Evolutionary conservation across 2,329 filamentous ascomycete species (phyloP).

Genomic region (Fusarium torreyae): DNA sequence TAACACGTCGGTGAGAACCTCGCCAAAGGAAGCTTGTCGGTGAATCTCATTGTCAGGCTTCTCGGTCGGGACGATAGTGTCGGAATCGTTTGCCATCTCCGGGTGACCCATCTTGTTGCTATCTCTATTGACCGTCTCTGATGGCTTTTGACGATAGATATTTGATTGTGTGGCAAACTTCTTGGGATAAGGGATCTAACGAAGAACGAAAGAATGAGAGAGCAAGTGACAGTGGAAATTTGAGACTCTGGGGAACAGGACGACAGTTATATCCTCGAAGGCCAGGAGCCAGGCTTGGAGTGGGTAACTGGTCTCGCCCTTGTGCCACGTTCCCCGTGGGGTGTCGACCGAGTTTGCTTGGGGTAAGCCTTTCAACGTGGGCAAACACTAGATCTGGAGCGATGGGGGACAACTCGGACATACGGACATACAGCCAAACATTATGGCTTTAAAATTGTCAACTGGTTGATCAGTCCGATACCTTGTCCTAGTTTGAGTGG

Average conservation of each 20-base stretch:
- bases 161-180: background rate
- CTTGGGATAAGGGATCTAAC: background rate
- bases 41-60: background rate
- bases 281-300: background rate
- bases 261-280: background rate
- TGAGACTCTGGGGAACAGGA: background rate
- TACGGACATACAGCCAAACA: background rate
- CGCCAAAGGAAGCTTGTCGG: background rate
- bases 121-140: background rate
- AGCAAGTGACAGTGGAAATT: too few species aligned
- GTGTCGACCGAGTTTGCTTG: background rate
- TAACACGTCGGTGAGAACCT: background rate
- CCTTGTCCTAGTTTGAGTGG: background rate
- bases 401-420: background rate
- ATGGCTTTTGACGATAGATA: background rate
- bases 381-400: background rate
- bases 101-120: background rate
- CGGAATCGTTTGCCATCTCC: background rate
- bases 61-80: background rate
- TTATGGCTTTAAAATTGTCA: background rate
- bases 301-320: background rate
- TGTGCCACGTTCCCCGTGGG: constrained; percentile 1
- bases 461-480: background rate
- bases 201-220: background rate
- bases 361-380: background rate